These are phyloP conservation scores for Hanseniaspora meyeri DNA, from an alignment of 805 yeast genomes.

Conservation along the genomic window DNA sequence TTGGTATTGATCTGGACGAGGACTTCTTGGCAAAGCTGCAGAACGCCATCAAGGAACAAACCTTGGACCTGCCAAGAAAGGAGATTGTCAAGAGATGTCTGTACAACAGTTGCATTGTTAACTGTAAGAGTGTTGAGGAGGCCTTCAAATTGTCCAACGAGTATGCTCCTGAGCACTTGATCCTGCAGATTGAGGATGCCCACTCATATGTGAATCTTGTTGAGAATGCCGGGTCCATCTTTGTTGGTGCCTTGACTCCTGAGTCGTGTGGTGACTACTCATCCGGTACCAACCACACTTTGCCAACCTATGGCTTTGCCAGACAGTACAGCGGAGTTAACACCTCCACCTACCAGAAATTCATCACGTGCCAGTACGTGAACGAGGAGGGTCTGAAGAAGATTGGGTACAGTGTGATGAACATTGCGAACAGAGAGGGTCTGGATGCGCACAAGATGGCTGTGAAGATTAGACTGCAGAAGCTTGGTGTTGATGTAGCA, in stretches of 20 bases:
- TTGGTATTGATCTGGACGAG: constrained; percentile 61
- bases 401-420: constrained; percentile 94
- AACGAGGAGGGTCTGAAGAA: constrained; percentile 70
- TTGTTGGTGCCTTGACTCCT: constrained; percentile 92
- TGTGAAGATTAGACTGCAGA: constrained; percentile 84
- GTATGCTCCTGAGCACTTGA: constrained; percentile 97
- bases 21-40: constrained; percentile 58
- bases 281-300: constrained; percentile 93
- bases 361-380: constrained; percentile 85
- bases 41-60: constrained; percentile 74
- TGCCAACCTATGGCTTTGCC: constrained; percentile 97
- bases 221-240: constrained; percentile 89
- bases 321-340: constrained; percentile 95
- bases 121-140: constrained; percentile 56
- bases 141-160: constrained; percentile 79
- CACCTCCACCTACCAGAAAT: constrained; percentile 89
- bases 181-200: constrained; percentile 78
- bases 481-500: constrained; percentile 43
- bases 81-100: constrained; percentile 88
- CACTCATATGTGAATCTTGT: constrained; percentile 55
- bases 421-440: constrained; percentile 91
- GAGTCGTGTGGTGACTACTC: constrained; percentile 98
- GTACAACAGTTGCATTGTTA: constrained; percentile 74
- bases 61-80: constrained; percentile 72
- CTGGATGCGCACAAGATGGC: constrained; percentile 96